A percentile compares a stretch with the other conserved stretches of the same genome.
These are phyloP conservation scores for Penicillium roqueforti DNA, from an alignment of 495 filamentous ascomycete genomes.

Conservation along the genomic window DNA sequence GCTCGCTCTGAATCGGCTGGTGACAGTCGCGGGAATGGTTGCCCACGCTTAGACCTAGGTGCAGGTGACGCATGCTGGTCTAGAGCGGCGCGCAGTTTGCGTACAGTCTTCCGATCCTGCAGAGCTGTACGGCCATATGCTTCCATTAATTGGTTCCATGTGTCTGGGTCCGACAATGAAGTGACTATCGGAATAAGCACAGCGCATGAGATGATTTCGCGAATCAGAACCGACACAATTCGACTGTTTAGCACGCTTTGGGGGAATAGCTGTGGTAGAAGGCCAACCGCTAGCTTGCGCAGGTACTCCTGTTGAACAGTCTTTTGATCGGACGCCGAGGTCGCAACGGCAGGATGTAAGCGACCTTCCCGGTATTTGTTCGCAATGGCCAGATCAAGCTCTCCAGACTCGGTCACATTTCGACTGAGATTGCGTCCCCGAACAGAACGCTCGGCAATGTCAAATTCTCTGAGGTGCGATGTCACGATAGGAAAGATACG, in stretches of 20 bases:
- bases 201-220: slow-evolving; percentile 70
- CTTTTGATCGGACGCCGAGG: slow-evolving; percentile 77
- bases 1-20: slow-evolving; percentile 77
- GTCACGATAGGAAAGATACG: slow-evolving; percentile 85
- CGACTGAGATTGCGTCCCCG: slow-evolving; percentile 81
- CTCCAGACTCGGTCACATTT: slow-evolving; percentile 92
- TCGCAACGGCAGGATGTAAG: slow-evolving; percentile 81
- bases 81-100: slow-evolving; percentile 86
- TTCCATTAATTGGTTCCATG: slow-evolving; percentile 94
- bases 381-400: slow-evolving; percentile 90
- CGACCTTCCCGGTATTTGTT: slow-evolving; percentile 86
- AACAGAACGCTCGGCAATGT: slow-evolving; percentile 81
- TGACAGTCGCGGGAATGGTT: slow-evolving; percentile 62
- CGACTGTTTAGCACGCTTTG: slow-evolving; percentile 69
- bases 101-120: slow-evolving; percentile 92
- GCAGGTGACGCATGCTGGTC: slow-evolving; percentile 90
- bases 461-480: slow-evolving; percentile 85
- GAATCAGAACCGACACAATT: slow-evolving; percentile 71
- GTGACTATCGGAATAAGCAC: slow-evolving; percentile 39
- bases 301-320: slow-evolving; percentile 82
- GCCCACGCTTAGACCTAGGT: slow-evolving; percentile 58
- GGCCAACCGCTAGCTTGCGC: slow-evolving; percentile 59
- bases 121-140: slow-evolving; percentile 82
- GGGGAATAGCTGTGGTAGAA: slow-evolving; percentile 76
- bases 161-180: slow-evolving; percentile 73